Evolutionary conservation across 345 rosid genomes (phyloP).

Genomic region (Brassica incana): DNA sequence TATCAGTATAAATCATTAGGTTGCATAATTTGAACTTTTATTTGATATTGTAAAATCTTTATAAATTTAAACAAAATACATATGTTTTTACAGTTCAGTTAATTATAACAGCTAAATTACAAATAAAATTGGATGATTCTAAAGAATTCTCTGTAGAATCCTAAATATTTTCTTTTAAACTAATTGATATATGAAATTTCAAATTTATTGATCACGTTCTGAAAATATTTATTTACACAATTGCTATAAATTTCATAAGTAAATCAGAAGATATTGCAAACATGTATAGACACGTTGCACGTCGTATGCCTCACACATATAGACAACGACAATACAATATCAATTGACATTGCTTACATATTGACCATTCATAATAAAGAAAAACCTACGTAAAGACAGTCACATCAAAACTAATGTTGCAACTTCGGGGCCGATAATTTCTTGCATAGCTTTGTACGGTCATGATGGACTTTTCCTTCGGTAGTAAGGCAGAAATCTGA

Average conservation of each 20-base stretch:
- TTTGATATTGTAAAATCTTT: not conserved
- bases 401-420: slow-evolving; percentile 40
- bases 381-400: slow-evolving; percentile 17
- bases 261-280: not conserved
- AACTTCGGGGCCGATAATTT: slow-evolving; percentile 29
- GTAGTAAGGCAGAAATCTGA: slow-evolving; percentile 29
- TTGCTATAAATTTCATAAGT: not conserved
- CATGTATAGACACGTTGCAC: slow-evolving; percentile 2
- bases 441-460: slow-evolving; percentile 34
- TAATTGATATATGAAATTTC: no score
- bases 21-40: not conserved
- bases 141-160: not conserved
- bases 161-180: not conserved
- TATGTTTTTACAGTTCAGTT: not conserved
- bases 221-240: no score
- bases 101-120: not conserved
- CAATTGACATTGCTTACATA: not conserved
- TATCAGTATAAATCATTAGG: not conserved
- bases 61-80: not conserved
- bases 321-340: not conserved
- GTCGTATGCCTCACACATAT: slow-evolving; percentile 25
- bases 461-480: slow-evolving; percentile 32
- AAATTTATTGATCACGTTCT: no score
- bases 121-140: not conserved
- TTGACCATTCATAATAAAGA: slow-evolving; percentile 27